Base-by-base conservation (phyloP, 2,329 filamentous ascomycete genomes). In the Cytospora leucostoma region DNA sequence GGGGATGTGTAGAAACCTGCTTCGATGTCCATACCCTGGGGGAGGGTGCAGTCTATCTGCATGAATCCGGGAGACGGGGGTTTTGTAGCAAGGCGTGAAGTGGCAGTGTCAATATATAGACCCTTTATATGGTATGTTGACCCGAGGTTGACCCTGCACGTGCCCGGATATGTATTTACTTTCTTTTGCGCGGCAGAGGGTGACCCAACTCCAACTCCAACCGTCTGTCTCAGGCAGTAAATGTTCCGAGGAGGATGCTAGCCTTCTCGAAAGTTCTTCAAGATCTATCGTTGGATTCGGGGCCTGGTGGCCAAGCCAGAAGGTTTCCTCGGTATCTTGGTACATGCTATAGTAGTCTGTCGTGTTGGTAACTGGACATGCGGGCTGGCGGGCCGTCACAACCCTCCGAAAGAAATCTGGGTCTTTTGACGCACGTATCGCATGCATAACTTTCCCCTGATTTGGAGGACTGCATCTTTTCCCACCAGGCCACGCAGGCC, bases 321-420 rank as follows among this genome's bases (percentile, higher is more conserved):
- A 27, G 27, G 4, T 27, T 27, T 27, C 27, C 4, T 27, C 27
- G 27, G 27, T 27, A 27, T n/a, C n/a, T n/a, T n/a, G n/a, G n/a
- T n/a, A n/a, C n/a, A n/a, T n/a, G n/a, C n/a, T n/a, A 15, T 17
- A 21, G 40, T n/a, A 21, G 8, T n/a, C 44, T 10, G 21, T n/a
- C 44, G n/a, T 8, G 35, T 13, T 37, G 35, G 12, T 37, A 37
- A 11, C 21, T 21, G 10, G 44, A 21, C 8, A 21, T 21, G n/a
- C 21, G 8, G 8, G n/a, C 40, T 17, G 3, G 40, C 17, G 40
- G 40, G 11, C 40, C 40, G n/a, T n/a, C n/a, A 21, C n/a, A 19
- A 47, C 40, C 40, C 33, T 49, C 38, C 55, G 47, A 56, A n/a
- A 12, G 47, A 56, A n/a, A 12, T 27, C 55, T 44, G 38, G 38